Base-by-base conservation (phyloP, 2,329 filamentous ascomycete genomes). In the Botrytis cinerea region DNA sequence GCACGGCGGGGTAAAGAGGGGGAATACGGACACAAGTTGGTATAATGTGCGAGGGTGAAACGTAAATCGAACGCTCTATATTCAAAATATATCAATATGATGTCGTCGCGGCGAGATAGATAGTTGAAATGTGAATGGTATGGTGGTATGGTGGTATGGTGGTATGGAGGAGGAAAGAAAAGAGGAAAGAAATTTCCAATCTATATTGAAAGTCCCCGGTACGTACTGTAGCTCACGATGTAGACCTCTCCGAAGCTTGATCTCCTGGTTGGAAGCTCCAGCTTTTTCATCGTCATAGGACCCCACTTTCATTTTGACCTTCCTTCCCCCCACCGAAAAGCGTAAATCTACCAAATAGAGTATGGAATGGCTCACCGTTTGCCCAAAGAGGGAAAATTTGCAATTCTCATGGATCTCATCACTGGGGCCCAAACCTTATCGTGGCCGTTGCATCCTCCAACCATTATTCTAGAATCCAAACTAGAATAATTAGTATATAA, bases 1-100 rank as follows among this genome's bases (percentile, higher is more conserved):
- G 71, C 62, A 72, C 63, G 71, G 71, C 71, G 71, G 71, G 71
- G 71, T 72, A 72, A 69, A 35, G 62, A 68, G 62, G 62, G 60
- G 40, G 4, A 40, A 72, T 69, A n/a, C 18, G 71, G 40, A 72
- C 71, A 63, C 51, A 16, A 8, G 60, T 46, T 46, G 32, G 59
- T 25, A 67, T 38, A 35, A 43, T 14, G 45, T 51, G 28, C 38
- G 40, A 57, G 25, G 18, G 38, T 45, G 10, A 38, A 57, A n/a
- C 10, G 66, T 25, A 18, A n/a, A 57, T 68, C 18, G 18, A 57
- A 28, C 22, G 40, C 25, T 68, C 46, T 14, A 22, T 68, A 18
- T 68, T 40, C 14, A 12, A 14, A 28, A 38, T 4, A 16, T 28
- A 32, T 57, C 9, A 16, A 57, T 32, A 3, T 45, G 38, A 68